Evolutionary conservation across 192 early-diverging fungal genomes (phyloP), one percentile per base, ranked within the genome.

Genomic region (Linnemannia elongata): DNA sequence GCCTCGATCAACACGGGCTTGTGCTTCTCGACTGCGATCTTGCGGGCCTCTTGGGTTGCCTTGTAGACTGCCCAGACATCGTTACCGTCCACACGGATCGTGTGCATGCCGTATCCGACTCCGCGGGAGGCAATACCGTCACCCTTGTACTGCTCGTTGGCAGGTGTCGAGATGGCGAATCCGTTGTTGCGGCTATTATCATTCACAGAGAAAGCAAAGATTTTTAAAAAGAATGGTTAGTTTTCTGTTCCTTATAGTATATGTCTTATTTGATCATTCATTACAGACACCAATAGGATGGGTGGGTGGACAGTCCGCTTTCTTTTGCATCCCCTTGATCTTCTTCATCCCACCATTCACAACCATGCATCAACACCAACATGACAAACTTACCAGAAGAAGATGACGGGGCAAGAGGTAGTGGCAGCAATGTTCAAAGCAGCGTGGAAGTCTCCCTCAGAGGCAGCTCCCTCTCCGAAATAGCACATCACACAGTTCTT

Each of bases 51-150:
- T 79, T 93, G 93, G 9, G 96, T 96, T 6, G 95, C 97, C 76
- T 97, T 97, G 85, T 98, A 99, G n/a, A 98, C 96, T 7, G 98
- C 98, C 97, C 98, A 95, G 33, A 97, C 94, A 86, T 99, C 98
- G 92, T 99, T 99, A 75, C 98, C 98, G 80, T 99, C 98, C 22
- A 99, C 97, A 35, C 98, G 95, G 79, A 99, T 96, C 8, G 97
- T 98, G 89, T 97, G 95, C 79, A 99, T 98, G 30, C 98, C 98
- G 84, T 99, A 99, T 8, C 98, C 98, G 70, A 97, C 94, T 49
- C 98, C 98, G 55, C 97, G 94, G 49, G 92, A 93, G 39, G 97
- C 98, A 83, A 99, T 98, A 66, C 98, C 98, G 83, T 99, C 98
- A 47, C 98, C 98, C 79, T 96, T 94, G 89, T 98, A 99, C 90